phyloP scores from a whole-genome alignment of 306 rosid species.

The Malus sieversii region DNA sequence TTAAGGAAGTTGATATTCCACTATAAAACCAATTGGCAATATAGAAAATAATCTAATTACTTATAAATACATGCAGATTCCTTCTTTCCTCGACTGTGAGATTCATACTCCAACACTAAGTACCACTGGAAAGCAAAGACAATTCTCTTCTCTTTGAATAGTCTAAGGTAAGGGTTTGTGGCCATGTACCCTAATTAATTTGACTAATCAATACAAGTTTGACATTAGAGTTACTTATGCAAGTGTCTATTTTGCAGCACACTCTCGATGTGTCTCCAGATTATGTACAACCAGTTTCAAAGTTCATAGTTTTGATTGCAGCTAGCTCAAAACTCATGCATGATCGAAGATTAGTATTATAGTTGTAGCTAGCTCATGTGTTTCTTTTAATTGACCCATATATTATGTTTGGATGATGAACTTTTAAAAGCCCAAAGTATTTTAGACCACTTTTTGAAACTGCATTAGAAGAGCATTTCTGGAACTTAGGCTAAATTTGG shows the following conservation, averaged over 20 bases:
- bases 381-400: neutral
- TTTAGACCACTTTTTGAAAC: no score
- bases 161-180: neutral
- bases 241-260: neutral
- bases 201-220: neutral
- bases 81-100: no score
- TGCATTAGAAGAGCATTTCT: neutral
- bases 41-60: no score
- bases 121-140: neutral
- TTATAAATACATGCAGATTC: no score
- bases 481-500: neutral
- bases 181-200: neutral
- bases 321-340: no score
- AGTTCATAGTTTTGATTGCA: neutral
- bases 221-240: neutral
- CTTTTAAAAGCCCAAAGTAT: fast-evolving
- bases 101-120: neutral
- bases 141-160: neutral
- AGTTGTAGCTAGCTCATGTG: no score
- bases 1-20: no score
- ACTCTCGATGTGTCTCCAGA: neutral
- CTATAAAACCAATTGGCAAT: no score
- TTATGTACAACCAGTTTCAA: neutral
- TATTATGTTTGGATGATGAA: neutral
- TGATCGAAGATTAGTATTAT: neutral